Evolutionary conservation across 352 stramenopile genomes (phyloP), one percentile per base, ranked within the genome.

Genomic region (Phytophthora vignae): DNA sequence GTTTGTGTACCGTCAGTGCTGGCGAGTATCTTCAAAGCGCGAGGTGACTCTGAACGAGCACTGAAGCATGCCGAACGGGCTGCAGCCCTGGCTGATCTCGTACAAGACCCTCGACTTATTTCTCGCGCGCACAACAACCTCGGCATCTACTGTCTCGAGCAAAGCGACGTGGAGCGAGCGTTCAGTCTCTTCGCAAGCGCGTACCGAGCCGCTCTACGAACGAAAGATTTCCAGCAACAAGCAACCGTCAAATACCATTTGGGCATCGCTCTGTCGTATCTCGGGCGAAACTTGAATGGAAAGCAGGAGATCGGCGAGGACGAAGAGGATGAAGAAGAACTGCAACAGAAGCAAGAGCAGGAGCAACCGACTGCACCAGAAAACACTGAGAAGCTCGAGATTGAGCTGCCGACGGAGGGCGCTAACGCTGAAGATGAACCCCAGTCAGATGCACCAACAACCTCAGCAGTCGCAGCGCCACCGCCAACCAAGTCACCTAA

Each of bases 161-260:
- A 68, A 15, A 48, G 63, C 1, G 66, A 88, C 1, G 29, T 78
- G 8, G 29, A 67, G 4, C 60, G 64, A 17, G 81, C 77, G 3
- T 69, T 88, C 29, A 31, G 44, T 15, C 64, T 82, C 17, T 87
- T 87, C 22, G 52, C 81, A 17, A 66, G 66, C 0, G 79, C 81
- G 2, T 85, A 82, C 60, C 77, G 73, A 40, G 69, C 67, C 21
- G 65, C 74, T 2, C 53, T 77, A 8, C 55, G 65, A 10, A 67
- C 44, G 2, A 68, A 71, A 10, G 78, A 87, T 55, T 67, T 77
- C 1, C 49, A 77, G 10, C 69, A 85, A 8, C 81, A 81, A 62
- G 71, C 71, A 19, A 76, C 69, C 4, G 54, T 82, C 1, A 83
- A 76, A 64, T 88, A 85, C 27, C 81, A 89, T 62, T 58, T 90